Evolutionary conservation across 192 early-diverging fungal species (phyloP), one percentile per base, ranked within the genome.

Genomic region (Linderina pennispora): DNA sequence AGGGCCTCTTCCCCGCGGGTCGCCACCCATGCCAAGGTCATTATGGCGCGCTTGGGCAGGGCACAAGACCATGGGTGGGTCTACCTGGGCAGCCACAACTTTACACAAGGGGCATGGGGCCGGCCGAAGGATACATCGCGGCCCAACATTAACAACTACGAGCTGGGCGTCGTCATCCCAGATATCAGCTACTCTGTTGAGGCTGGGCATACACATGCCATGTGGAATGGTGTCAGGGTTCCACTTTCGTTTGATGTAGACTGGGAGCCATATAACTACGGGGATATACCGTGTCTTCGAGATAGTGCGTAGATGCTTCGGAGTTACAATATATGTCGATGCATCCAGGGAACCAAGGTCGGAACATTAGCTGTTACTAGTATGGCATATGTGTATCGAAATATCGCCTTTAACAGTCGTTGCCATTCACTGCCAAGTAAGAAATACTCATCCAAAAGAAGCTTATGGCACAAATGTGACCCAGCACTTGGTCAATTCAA

Each of bases 81-180:
- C 36, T 68, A 68, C 9, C 19, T 68, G 18, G 65, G 65, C 1
- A 61, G 58, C 24, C 65, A 68, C 24, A 68, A 68, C 34, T 68
- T 61, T 39, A 61, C 65, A 2, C 48, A 53, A 10, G 58, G 53
- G 11, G 65, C 65, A 1, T 68, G 65, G 65, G 65, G 65, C 15
- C 17, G 32, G 10, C 4, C 38, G 18, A 34, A 16, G n/a, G 6
- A 4, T 11, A 32, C 6, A 0, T 28, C 20, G 15, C 21, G 19
- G 2, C 28, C 1, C 6, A n/a, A 23, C 45, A 50, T 50, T 33
- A 68, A 68, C 32, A 68, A 68, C 50, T 68, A 61, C 21, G 65
- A 68, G 41, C 57, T 61, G 56, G 65, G 65, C 24, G 41, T 68
- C 2, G 46, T 68, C 1, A 24, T 68, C 3, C 53, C 58, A 8